Percentiles rank a stretch among this genome's conserved stretches.
phyloP scores from a whole-genome alignment of 371 early-diverging fungal species.

The Mucor mucedo region DNA sequence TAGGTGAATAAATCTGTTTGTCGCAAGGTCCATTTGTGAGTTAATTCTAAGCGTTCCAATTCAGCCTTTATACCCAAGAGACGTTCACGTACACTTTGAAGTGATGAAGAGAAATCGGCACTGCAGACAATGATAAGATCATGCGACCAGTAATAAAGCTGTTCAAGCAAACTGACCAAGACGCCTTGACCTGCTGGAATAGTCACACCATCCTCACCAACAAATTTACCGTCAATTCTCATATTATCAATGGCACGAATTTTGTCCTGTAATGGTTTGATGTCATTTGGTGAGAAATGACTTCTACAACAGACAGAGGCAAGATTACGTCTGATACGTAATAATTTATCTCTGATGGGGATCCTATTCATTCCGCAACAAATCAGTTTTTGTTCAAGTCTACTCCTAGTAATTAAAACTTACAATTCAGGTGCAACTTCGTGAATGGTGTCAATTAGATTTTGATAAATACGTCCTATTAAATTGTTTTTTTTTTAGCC shows the following conservation, averaged over 20 bases:
- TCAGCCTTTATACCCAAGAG: constrained; percentile 74
- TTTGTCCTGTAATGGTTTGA: constrained; percentile 65
- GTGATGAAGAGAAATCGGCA: constrained; percentile 58
- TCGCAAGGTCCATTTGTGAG: constrained; percentile 84
- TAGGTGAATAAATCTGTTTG: constrained; percentile 84
- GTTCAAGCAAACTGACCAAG: constrained; percentile 77
- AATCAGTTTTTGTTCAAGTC: background rate
- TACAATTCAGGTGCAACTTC: constrained; percentile 53
- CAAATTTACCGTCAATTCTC: constrained; percentile 76
- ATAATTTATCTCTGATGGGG: constrained; percentile 67
- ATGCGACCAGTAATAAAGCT: constrained; percentile 75
- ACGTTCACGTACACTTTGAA: constrained; percentile 74
- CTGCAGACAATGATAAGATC: constrained; percentile 70
- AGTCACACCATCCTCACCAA: constrained; percentile 54
- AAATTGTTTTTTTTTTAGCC: background rate
- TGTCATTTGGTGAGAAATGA: constrained; percentile 42
- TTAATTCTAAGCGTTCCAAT: constrained; percentile 73
- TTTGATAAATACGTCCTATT: constrained; percentile 38
- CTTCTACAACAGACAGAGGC: constrained; percentile 52
- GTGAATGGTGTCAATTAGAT: constrained; percentile 42
- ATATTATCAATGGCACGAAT: constrained; percentile 70
- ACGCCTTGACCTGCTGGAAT: constrained; percentile 83
- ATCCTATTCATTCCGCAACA: constrained; percentile 31
- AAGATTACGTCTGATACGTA: constrained; percentile 69
- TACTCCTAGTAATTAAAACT: constrained; percentile 3